Evolutionary conservation across 352 stramenopile species (phyloP).

Genomic region (Phytopythium mirpurense): DNA sequence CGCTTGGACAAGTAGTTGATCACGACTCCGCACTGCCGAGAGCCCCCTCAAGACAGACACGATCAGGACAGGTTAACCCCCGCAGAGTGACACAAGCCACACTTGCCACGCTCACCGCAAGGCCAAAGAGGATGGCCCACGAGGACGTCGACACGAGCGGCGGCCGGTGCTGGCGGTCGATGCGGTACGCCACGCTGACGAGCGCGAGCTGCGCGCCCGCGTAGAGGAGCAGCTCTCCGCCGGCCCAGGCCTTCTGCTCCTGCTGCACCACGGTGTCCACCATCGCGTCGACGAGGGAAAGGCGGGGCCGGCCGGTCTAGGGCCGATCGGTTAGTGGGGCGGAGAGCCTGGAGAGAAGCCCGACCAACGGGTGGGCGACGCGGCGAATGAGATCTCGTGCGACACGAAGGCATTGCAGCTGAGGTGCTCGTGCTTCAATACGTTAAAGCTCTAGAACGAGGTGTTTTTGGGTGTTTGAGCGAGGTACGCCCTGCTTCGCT

Average conservation of each 20-base stretch:
- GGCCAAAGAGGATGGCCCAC: conserved; percentile 49
- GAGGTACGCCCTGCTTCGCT: no score
- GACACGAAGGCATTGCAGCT: no score
- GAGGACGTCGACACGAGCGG: conserved; percentile 42
- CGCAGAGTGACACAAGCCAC: background rate
- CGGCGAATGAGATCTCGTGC: no score
- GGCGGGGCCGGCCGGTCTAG: no score
- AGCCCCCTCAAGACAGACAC: no score
- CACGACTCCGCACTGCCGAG: conserved; percentile 21
- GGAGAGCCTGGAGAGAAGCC: no score
- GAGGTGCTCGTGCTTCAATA: no score
- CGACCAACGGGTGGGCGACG: no score
- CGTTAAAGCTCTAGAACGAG: no score
- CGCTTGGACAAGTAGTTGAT: conserved; percentile 22
- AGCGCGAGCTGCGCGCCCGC: conserved; percentile 42
- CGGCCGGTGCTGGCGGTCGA: conserved; percentile 28
- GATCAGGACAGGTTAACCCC: no score
- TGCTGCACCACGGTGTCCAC: background rate
- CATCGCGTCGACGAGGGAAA: background rate
- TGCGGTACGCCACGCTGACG: conserved; percentile 52
- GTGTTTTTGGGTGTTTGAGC: no score
- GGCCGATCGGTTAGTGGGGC: background rate
- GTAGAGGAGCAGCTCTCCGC: conserved; percentile 39
- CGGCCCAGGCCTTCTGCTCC: conserved; percentile 30
- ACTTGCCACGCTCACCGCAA: conserved; percentile 19